Conservation (phyloP, 2,329 filamentous ascomycete species). For the Nemania sp. region DNA sequence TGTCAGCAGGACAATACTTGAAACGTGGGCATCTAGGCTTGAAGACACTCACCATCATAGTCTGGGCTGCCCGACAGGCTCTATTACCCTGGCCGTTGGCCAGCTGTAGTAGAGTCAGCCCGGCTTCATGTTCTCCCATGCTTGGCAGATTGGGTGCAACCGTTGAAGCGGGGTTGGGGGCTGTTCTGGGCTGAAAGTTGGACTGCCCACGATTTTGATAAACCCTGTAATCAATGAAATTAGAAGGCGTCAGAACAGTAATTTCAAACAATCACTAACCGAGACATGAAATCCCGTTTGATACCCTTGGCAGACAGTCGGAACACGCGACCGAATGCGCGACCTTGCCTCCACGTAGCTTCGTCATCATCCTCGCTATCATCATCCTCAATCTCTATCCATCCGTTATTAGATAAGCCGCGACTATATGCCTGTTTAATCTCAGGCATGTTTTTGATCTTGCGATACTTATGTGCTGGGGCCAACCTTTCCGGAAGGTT, state of each 20-base stretch:
- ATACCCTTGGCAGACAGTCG: slow-evolving; percentile 67
- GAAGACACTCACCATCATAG: slow-evolving; percentile 62
- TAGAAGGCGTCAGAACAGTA: background rate
- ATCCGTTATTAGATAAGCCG: slow-evolving; percentile 71
- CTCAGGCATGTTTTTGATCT: slow-evolving; percentile 57
- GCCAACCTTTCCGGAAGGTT: slow-evolving; percentile 60
- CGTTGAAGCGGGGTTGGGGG: slow-evolving; percentile 30
- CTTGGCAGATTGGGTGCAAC: slow-evolving; percentile 48
- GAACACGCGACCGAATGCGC: slow-evolving; percentile 67
- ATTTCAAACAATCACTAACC: slow-evolving; percentile 50
- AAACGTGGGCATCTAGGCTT: background rate
- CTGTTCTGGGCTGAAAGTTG: background rate
- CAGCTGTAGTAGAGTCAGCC: slow-evolving; percentile 65
- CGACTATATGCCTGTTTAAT: slow-evolving; percentile 61
- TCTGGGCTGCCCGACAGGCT: slow-evolving; percentile 59
- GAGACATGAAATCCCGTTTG: slow-evolving; percentile 72
- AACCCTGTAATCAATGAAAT: slow-evolving; percentile 37
- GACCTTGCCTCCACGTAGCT: slow-evolving; percentile 60
- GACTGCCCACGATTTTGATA: slow-evolving; percentile 35
- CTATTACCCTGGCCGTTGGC: slow-evolving; percentile 54
- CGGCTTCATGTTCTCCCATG: slow-evolving; percentile 68
- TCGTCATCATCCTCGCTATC: slow-evolving; percentile 63
- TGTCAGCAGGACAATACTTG: slow-evolving; percentile 3
- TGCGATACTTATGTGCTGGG: slow-evolving; percentile 65
- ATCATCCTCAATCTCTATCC: slow-evolving; percentile 69